Evolutionary conservation across 169 alveolate genomes (phyloP).

Genomic region (Plasmodium inui): DNA sequence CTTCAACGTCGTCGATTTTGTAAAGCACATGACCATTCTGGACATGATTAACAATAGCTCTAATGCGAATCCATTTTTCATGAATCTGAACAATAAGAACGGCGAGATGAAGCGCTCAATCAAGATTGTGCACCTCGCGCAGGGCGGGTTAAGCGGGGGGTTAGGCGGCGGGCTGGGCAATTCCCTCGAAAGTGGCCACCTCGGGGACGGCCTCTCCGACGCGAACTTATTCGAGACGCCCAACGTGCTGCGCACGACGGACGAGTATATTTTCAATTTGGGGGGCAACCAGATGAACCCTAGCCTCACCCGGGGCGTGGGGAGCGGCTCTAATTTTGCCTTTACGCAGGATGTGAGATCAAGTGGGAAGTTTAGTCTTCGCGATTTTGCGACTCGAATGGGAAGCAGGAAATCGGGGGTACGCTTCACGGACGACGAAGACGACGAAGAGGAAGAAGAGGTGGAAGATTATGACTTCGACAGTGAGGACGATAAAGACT

Average conservation of each 20-base stretch:
- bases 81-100: background rate
- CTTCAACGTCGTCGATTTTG: constrained; percentile 31
- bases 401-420: background rate
- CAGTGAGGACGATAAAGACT: background rate
- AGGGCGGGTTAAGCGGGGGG: background rate
- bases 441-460: constrained; percentile 20
- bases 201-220: background rate
- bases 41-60: constrained; percentile 43
- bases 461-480: background rate
- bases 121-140: constrained; percentile 5
- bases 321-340: background rate
- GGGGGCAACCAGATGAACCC: background rate
- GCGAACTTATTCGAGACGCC: background rate
- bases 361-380: background rate
- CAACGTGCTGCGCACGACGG: background rate
- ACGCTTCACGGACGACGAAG: background rate
- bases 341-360: background rate
- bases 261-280: background rate
- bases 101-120: background rate
- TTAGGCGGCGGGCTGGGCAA: background rate
- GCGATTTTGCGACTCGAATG: background rate
- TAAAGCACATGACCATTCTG: constrained; percentile 26
- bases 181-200: background rate
- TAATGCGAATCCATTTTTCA: constrained; percentile 47
- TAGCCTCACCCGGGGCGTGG: background rate